Evolutionary conservation across 1,284 basidiomycete species (phyloP), one percentile per base, ranked within the genome.

Genomic region (Heterobasidion parviporum): DNA sequence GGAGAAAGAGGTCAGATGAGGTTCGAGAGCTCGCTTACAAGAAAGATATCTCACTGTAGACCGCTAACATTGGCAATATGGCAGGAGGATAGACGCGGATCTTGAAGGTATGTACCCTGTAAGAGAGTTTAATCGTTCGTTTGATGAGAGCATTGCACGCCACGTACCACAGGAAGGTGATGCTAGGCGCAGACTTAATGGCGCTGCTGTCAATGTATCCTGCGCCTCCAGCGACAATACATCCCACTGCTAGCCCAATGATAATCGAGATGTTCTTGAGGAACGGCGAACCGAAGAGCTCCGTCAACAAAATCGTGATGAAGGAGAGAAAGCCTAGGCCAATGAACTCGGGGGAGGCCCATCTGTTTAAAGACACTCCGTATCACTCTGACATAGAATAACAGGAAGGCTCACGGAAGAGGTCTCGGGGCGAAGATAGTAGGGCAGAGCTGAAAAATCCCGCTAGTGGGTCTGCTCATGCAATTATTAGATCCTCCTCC

Each of bases 251-350:
- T 36, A 90, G 71, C 1, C 87, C 86, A n/a, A 88, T 77, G 55
- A 89, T 86, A 62, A 89, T 82, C 36, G 83, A 85, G 54, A 81
- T 78, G 60, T 87, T 93, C 71, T 89, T 88, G 65, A 94, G 73
- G 72, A 93, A 92, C 0, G 89, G 89, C 2, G 83, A 87, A 4
- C 90, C 89, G 60, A 92, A 89, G 33, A 92, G 69, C 64, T 92
- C 88, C 0, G 81, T 83, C 10, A 93, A 66, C 60, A 93, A 78
- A 62, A 94, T 92, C 7, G 82, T 80, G 52, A 85, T 66, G 70
- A 94, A 94, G 0, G 84, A 85, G 18, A 94, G 74, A 76, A 94
- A 93, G 0, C 92, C 92, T 36, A 94, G 80, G 2, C 92, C 89
- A 50, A 93, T 85, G 70, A 90, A 92, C 63, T 91, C 79, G 0